phyloP scores from a whole-genome alignment of 176 grass and related monocot species.

The Ensete glaucum region DNA sequence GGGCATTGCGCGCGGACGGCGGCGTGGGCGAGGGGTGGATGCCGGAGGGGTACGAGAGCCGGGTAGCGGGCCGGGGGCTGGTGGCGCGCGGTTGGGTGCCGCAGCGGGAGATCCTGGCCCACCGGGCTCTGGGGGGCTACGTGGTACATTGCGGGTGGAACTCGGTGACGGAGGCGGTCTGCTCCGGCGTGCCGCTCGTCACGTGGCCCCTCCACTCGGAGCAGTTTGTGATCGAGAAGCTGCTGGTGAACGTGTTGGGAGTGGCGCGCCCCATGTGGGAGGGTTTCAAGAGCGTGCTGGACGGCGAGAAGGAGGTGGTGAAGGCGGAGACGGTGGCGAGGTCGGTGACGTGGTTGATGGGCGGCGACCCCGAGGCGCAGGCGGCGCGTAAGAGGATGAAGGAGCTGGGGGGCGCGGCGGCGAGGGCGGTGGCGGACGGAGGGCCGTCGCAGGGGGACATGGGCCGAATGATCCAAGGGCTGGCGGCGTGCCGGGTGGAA shows the following conservation, averaged over 20 bases:
- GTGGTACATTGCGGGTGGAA: neutral
- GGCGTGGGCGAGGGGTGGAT: neutral
- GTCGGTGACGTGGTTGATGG: neutral
- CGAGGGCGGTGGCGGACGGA: conserved; percentile 1
- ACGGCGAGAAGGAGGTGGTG: neutral
- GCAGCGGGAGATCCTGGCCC: neutral
- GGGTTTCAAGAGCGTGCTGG: neutral
- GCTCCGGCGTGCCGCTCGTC: neutral
- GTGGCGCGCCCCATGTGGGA: neutral
- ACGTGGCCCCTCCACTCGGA: conserved; percentile 15
- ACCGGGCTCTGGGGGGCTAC: neutral
- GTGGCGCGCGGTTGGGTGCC: neutral
- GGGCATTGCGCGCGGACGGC: neutral
- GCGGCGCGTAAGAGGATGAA: neutral
- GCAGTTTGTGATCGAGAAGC: neutral
- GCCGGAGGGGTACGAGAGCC: neutral
- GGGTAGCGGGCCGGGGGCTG: neutral
- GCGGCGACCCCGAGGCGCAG: neutral
- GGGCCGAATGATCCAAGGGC: neutral
- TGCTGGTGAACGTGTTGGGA: neutral
- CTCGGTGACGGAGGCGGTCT: neutral
- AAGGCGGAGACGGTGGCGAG: neutral
- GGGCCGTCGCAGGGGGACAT: neutral
- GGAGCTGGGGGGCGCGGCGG: neutral
- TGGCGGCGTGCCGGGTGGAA: neutral